phyloP scores from a whole-genome alignment of 2,329 filamentous ascomycete genomes.

The Grosmannia clavigera region DNA sequence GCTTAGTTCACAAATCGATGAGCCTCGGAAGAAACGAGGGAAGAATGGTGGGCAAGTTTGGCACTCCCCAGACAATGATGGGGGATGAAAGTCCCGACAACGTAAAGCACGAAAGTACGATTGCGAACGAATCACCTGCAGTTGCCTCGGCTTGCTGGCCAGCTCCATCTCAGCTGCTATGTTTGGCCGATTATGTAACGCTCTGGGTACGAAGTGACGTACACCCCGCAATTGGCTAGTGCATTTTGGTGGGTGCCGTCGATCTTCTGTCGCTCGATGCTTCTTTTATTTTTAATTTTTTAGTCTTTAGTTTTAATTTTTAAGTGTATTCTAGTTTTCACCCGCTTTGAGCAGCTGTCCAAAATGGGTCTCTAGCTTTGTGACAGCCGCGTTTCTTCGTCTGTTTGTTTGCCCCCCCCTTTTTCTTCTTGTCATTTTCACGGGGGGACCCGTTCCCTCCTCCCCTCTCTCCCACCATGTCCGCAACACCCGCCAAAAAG shows the following conservation, averaged over 20 bases:
- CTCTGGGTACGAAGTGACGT: not conserved
- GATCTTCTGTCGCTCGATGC: not conserved
- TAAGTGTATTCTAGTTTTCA: not conserved
- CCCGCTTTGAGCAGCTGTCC: not conserved
- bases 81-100: not conserved
- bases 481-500: constrained; percentile 2
- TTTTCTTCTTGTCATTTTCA: not conserved
- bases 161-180: not conserved
- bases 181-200: not conserved
- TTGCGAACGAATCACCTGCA: not conserved
- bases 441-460: not conserved
- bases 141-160: not conserved
- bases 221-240: not conserved
- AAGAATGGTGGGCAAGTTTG: not conserved
- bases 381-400: not conserved
- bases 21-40: not conserved
- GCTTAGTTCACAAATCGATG: not conserved
- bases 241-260: not conserved
- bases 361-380: not conserved
- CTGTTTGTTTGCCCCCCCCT: not conserved
- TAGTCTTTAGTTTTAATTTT: too few relatives aligned
- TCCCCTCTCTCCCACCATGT: not conserved
- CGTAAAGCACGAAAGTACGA: not conserved
- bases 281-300: not conserved
- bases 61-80: not conserved